These are phyloP conservation scores for Trichoderma sp. DNA, from an alignment of 2,329 filamentous ascomycete species.

Conservation along the genomic window DNA sequence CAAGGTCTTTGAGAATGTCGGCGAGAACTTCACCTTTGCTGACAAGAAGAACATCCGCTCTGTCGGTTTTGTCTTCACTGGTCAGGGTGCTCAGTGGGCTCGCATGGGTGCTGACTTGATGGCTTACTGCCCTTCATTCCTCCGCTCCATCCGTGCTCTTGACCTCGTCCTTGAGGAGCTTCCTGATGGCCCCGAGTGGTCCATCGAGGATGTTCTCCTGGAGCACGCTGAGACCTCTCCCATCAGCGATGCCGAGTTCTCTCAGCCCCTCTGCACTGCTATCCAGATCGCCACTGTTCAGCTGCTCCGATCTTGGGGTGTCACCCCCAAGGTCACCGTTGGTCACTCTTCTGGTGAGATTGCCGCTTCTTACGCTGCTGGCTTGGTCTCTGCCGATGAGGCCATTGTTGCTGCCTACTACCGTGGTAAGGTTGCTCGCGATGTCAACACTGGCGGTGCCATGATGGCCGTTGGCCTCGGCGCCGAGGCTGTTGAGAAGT, in stretches of 20 bases:
- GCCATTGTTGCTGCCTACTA: constrained; percentile 44
- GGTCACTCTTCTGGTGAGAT: constrained; percentile 50
- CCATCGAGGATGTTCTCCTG: background rate
- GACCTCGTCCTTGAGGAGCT: background rate
- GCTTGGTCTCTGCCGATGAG: constrained; percentile 36
- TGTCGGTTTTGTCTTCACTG: constrained; percentile 33
- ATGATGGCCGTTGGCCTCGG: constrained; percentile 46
- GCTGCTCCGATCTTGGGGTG: constrained; percentile 25
- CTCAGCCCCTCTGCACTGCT: constrained; percentile 35
- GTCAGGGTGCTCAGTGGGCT: constrained; percentile 39
- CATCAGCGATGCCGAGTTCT: constrained; percentile 24
- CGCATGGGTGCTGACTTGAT: constrained; percentile 33
- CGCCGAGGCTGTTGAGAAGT: constrained; percentile 22
- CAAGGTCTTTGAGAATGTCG: background rate
- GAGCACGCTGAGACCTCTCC: background rate
- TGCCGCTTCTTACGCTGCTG: constrained; percentile 46
- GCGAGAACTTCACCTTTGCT: background rate
- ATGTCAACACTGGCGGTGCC: constrained; percentile 25
- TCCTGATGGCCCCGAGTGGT: background rate
- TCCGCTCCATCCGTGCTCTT: constrained; percentile 9
- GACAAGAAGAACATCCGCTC: background rate
- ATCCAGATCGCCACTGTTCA: constrained; percentile 38
- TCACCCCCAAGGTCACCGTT: constrained; percentile 39
- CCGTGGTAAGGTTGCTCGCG: constrained; percentile 34
- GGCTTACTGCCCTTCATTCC: constrained; percentile 17